Conservation (phyloP, 306 rosid species). For the Ceratonia siliqua region DNA sequence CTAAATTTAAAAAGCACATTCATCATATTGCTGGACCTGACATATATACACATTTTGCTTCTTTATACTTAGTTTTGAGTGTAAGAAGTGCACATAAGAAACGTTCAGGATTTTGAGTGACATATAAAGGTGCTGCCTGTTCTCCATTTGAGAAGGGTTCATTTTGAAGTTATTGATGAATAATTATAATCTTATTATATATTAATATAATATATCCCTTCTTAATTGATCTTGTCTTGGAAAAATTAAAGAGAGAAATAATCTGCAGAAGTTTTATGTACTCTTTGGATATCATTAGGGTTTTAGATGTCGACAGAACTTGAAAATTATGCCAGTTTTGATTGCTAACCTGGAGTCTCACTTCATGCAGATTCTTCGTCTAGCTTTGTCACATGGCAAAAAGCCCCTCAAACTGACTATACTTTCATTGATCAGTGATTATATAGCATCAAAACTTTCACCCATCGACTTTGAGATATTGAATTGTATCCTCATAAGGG, state of each 20-base stretch:
- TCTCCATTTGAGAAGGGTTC: not conserved
- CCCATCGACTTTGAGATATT: not conserved
- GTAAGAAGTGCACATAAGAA: too few species aligned
- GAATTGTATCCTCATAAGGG: not conserved
- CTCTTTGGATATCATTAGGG: too few species aligned
- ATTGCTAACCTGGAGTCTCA: not conserved
- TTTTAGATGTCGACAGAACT: too few species aligned
- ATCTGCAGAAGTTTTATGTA: too few species aligned
- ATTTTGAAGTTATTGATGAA: too few species aligned
- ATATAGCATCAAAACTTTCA: not conserved
- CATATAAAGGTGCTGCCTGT: not conserved
- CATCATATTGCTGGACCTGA: too few species aligned
- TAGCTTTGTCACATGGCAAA: not conserved
- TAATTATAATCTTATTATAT: too few species aligned
- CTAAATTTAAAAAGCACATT: too few species aligned
- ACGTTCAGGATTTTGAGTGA: too few species aligned
- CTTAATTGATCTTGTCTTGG: not conserved
- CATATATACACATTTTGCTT: too few species aligned
- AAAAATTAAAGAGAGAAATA: not conserved
- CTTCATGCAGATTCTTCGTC: not conserved
- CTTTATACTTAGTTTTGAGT: too few species aligned
- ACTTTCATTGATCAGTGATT: not conserved
- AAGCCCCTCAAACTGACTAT: not conserved
- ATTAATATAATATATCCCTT: too few species aligned
- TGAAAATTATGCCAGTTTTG: not conserved